A percentile compares a stretch with the other conserved stretches of the same genome.
These are phyloP conservation scores for Sclerospora graminicola DNA, from an alignment of 352 stramenopile genomes.

Conservation along the genomic window DNA sequence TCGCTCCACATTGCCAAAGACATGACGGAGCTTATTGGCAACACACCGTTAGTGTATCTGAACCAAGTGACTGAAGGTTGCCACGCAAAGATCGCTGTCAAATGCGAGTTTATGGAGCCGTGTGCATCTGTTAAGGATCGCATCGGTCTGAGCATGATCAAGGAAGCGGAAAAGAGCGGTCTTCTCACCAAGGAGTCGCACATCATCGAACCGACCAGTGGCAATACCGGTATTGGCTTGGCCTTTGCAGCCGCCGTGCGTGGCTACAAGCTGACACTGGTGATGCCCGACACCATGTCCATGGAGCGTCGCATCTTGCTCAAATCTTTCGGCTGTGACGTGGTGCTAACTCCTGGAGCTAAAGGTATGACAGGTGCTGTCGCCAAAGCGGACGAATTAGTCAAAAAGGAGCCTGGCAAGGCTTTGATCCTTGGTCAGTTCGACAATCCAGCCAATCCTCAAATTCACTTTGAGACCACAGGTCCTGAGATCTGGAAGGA, in stretches of 20 bases:
- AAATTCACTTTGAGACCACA: conserved; percentile 87
- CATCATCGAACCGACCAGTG: conserved; percentile 92
- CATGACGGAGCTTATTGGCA: conserved; percentile 92
- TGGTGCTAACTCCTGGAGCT: conserved; percentile 87
- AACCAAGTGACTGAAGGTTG: conserved; percentile 71
- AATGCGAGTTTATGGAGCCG: conserved; percentile 87
- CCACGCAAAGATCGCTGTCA: conserved; percentile 81
- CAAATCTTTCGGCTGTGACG: conserved; percentile 88
- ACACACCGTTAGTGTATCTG: conserved; percentile 91
- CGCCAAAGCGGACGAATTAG: conserved; percentile 70
- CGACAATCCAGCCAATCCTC: conserved; percentile 94
- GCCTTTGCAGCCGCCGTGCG: conserved; percentile 86
- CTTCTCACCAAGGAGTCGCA: conserved; percentile 62
- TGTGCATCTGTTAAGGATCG: conserved; percentile 81
- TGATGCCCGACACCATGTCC: conserved; percentile 93
- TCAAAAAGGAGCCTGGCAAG: conserved; percentile 57
- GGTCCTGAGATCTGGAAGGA: conserved; percentile 83
- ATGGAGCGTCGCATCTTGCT: conserved; percentile 94
- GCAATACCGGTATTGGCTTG: conserved; percentile 92
- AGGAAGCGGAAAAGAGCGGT: conserved; percentile 56
- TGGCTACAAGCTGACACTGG: conserved; percentile 90
- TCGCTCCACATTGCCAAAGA: conserved; percentile 86
- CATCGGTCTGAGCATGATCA: conserved; percentile 82
- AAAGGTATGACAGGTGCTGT: conserved; percentile 74
- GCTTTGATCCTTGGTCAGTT: conserved; percentile 89